phyloP scores from a whole-genome alignment of 2,329 filamentous ascomycete species.

The Colletotrichum ledebouriae region DNA sequence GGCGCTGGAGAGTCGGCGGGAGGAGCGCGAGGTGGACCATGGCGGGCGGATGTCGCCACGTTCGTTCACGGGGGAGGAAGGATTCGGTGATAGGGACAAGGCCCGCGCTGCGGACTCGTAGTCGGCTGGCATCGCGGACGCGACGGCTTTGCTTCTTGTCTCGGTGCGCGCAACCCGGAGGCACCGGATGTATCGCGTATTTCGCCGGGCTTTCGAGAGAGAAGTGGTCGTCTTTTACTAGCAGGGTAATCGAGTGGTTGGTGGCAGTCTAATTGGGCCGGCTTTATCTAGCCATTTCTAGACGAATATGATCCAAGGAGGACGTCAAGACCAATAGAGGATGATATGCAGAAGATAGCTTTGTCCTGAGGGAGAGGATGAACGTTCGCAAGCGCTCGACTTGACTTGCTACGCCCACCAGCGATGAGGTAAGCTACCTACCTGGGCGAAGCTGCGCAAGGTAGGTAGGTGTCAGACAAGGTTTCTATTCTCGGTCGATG shows the following conservation, averaged over 20 bases:
- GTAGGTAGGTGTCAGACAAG: conserved; percentile 25
- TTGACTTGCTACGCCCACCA: conserved; percentile 21
- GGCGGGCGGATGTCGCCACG: conserved; percentile 62
- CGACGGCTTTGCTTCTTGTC: neutral
- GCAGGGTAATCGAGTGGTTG: neutral
- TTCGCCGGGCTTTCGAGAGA: conserved; percentile 24
- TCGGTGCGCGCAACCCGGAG: conserved; percentile 19
- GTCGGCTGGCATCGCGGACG: conserved; percentile 63
- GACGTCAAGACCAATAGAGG: neutral
- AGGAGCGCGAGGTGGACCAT: conserved; percentile 46
- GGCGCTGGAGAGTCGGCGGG: conserved; percentile 58
- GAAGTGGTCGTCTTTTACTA: neutral
- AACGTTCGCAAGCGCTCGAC: conserved; percentile 13
- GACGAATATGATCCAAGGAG: neutral
- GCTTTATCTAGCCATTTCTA: conserved; percentile 26
- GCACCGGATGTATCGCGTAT: conserved; percentile 20
- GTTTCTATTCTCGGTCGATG: conserved; percentile 27
- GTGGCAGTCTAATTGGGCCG: conserved; percentile 3
- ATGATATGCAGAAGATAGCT: conserved; percentile 13
- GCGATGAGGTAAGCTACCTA: conserved; percentile 42
- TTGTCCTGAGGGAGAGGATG: conserved; percentile 13
- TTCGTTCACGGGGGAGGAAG: conserved; percentile 47
- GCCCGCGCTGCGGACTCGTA: conserved; percentile 64
- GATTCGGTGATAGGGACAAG: conserved; percentile 59
- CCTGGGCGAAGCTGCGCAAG: conserved; percentile 14